phyloP scores from a whole-genome alignment of 2,329 filamentous ascomycete species.

The Aureobasidium lini region DNA sequence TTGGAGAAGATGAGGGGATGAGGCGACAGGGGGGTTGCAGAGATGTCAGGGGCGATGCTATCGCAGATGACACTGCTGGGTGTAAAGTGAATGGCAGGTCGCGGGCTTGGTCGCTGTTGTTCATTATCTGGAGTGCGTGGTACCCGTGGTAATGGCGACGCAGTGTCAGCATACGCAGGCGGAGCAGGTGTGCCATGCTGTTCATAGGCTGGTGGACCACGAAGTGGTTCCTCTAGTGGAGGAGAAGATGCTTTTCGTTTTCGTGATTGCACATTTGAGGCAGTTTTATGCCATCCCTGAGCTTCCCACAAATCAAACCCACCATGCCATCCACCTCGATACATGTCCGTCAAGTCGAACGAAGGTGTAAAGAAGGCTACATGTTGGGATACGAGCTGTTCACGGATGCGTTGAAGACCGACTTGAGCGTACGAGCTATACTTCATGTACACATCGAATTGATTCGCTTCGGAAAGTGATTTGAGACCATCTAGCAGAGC shows the following conservation, averaged over 20 bases:
- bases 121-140: background rate
- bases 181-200: background rate
- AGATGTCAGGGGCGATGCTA: background rate
- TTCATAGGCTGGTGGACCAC: background rate
- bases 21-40: background rate
- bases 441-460: conserved; percentile 3
- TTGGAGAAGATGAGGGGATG: background rate
- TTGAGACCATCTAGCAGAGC: background rate
- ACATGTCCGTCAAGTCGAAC: background rate
- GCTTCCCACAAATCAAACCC: background rate
- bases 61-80: background rate
- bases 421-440: conserved; percentile 6
- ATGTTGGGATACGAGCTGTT: background rate
- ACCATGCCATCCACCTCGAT: background rate
- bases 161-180: background rate
- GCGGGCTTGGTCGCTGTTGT: too few relatives aligned
- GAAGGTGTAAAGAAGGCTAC: background rate
- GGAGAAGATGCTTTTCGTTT: conserved; percentile 2
- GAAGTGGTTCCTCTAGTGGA: background rate
- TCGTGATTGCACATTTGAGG: background rate
- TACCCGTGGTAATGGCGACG: background rate
- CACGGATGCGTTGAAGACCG: background rate
- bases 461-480: background rate
- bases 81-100: background rate
- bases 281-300: background rate